Evolutionary conservation across 169 alveolate species (phyloP).

Genomic region (Perkinsus marinus): DNA sequence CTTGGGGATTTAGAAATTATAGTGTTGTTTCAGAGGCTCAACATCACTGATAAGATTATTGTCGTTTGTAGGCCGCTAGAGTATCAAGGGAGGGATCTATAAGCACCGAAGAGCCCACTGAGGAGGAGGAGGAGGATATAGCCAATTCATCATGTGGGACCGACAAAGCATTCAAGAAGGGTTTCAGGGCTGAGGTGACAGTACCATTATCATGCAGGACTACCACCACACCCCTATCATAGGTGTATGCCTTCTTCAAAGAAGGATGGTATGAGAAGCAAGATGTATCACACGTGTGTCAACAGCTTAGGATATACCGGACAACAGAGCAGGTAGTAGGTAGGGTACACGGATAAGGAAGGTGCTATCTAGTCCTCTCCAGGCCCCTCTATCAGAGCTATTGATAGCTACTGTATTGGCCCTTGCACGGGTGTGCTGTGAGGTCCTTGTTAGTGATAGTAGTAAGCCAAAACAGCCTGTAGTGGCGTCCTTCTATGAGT

Average conservation of each 20-base stretch:
- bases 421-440: not conserved
- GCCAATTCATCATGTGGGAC: not conserved
- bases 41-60: too few relatives aligned
- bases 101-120: not conserved
- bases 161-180: not conserved
- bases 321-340: not conserved
- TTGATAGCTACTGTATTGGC: not conserved
- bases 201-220: too few relatives aligned
- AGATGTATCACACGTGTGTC: not conserved
- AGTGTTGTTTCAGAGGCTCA: too few relatives aligned
- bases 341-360: too few relatives aligned
- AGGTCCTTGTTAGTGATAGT: not conserved
- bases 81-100: not conserved
- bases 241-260: not conserved
- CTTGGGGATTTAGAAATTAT: too few relatives aligned
- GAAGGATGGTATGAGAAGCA: not conserved
- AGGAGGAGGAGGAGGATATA: not conserved
- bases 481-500: not conserved
- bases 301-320: not conserved
- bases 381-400: not conserved
- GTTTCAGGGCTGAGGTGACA: not conserved
- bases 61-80: not conserved
- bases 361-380: too few relatives aligned
- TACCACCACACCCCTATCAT: too few relatives aligned
- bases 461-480: not conserved